Percentiles rank a stretch among this genome's conserved stretches.
phyloP scores from a whole-genome alignment of 176 grass and related monocot species.

The Elymus sibiricus region DNA sequence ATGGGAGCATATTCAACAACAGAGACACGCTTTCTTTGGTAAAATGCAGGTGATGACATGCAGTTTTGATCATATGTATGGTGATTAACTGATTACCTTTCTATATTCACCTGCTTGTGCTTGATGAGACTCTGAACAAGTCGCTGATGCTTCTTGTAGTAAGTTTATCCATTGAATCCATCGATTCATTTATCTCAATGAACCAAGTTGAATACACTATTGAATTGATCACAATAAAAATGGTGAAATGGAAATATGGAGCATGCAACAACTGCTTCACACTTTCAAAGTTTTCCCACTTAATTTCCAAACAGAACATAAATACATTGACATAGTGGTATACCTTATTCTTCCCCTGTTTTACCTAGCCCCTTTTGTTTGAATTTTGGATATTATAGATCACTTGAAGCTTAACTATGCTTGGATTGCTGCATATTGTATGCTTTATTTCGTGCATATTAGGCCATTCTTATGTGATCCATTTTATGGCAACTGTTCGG shows the following conservation, averaged over 20 bases:
- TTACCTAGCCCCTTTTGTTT: not conserved
- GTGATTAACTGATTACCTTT: not conserved
- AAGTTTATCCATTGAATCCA: not conserved
- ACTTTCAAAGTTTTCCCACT: not conserved
- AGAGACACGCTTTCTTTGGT: constrained; percentile 91
- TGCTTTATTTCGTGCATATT: not conserved
- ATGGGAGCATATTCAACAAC: constrained; percentile 91
- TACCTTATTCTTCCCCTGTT: not conserved
- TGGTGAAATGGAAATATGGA: not conserved
- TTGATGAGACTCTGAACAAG: not conserved
- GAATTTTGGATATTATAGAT: not conserved
- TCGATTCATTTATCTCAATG: not conserved
- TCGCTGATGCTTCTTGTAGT: not conserved
- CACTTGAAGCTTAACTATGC: not conserved
- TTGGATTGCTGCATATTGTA: not conserved
- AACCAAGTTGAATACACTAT: not conserved
- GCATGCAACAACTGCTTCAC: not conserved
- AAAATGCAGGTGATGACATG: constrained; percentile 81
- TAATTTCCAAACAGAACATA: not conserved
- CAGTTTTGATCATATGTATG: constrained; percentile 1
- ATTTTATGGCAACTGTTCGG: not conserved
- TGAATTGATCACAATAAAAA: not conserved
- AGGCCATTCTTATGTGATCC: not conserved
- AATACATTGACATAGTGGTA: not conserved
- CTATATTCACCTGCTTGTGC: not conserved